Evolutionary conservation across 768 basidiomycete species (phyloP).

Genomic region (Pholiota microspora): DNA sequence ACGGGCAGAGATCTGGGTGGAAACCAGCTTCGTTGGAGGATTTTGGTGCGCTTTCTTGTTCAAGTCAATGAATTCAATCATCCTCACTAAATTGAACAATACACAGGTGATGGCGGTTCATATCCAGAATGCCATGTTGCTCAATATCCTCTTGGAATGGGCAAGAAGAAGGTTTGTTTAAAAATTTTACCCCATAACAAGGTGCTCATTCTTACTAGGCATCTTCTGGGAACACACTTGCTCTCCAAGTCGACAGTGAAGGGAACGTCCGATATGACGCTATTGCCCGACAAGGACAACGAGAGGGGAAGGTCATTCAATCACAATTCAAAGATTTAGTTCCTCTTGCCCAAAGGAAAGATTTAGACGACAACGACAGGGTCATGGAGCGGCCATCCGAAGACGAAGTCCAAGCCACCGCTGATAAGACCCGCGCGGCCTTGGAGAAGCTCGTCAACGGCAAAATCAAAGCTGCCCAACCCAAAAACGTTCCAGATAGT

Average conservation of each 20-base stretch:
- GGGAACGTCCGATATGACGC: constrained; percentile 97
- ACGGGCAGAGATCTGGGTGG: constrained; percentile 87
- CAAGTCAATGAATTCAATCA: not conserved
- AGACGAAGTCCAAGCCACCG: constrained; percentile 86
- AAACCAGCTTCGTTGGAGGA: constrained; percentile 79
- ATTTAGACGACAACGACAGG: constrained; percentile 72
- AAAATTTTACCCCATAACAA: not conserved
- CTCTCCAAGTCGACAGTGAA: constrained; percentile 94
- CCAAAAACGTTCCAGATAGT: constrained; percentile 87
- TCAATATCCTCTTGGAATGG: constrained; percentile 95
- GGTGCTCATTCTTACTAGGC: constrained; percentile 47
- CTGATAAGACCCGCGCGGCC: constrained; percentile 87
- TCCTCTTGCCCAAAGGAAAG: constrained; percentile 85
- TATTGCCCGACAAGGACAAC: constrained; percentile 94
- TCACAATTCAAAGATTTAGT: constrained; percentile 98
- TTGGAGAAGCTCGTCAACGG: constrained; percentile 92
- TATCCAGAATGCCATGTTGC: constrained; percentile 96
- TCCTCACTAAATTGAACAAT: constrained; percentile 3
- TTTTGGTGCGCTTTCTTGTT: constrained; percentile 56
- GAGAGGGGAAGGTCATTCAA: constrained; percentile 81
- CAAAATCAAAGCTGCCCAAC: constrained; percentile 98
- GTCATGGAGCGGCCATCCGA: constrained; percentile 92
- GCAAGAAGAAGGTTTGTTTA: constrained; percentile 81
- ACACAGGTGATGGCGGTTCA: constrained; percentile 75
- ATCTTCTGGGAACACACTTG: constrained; percentile 90